Conservation (phyloP, 164 flowering plant species). For the Nelumbo lutea region DNA sequence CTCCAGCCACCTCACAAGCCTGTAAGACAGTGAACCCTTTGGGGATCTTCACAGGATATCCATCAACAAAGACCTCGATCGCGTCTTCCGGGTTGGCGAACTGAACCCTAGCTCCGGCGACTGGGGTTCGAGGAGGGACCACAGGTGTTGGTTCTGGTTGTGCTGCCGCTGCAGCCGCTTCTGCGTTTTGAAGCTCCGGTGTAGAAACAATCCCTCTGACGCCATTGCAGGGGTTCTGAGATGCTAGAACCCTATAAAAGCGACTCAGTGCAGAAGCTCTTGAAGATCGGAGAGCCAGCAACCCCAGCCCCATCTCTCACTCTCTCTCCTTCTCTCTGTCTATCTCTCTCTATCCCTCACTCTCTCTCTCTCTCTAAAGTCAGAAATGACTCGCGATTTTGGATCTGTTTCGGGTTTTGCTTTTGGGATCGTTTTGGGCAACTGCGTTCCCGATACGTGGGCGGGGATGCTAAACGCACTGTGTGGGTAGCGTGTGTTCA, state of each 20-base stretch:
- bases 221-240: conserved; percentile 18
- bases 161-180: conserved; percentile 40
- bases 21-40: conserved; percentile 93
- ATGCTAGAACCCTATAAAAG: conserved; percentile 16
- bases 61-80: conserved; percentile 95
- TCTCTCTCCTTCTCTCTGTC: conserved; percentile 11
- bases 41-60: conserved; percentile 85
- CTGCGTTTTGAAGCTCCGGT: conserved; percentile 68
- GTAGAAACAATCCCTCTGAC: conserved; percentile 52
- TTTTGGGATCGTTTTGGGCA: too few species aligned
- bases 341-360: conserved; percentile 6
- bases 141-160: conserved; percentile 28
- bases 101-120: conserved; percentile 75
- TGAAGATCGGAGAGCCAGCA: conserved; percentile 51
- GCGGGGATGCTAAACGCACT: too few species aligned
- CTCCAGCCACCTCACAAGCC: conserved; percentile 96
- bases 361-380: neutral
- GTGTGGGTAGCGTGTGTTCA: too few species aligned
- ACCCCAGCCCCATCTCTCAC: conserved; percentile 56
- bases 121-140: conserved; percentile 48
- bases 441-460: too few species aligned
- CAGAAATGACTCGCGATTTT: too few species aligned
- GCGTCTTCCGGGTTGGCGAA: conserved; percentile 77
- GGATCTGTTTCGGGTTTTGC: too few species aligned
- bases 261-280: conserved; percentile 17